These are phyloP conservation scores for Yamadazyma dendronema DNA, from an alignment of 1,139 yeast genomes.

Conservation along the genomic window DNA sequence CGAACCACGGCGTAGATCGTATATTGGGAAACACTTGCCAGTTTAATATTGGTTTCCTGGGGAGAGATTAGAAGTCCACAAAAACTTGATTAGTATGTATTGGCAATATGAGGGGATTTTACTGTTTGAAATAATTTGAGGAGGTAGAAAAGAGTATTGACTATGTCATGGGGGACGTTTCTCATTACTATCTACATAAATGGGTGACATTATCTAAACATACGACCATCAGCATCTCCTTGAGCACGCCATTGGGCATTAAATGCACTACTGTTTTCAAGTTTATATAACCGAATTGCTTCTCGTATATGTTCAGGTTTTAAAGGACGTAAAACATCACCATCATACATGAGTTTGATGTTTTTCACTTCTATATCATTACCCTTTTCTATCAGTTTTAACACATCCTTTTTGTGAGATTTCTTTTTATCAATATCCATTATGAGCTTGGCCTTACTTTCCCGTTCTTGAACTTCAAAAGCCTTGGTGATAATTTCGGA, in stretches of 20 bases:
- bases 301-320: conserved; percentile 84
- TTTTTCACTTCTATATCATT: conserved; percentile 29
- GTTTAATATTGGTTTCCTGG: too few species aligned
- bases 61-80: too few species aligned
- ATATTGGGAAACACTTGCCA: too few species aligned
- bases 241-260: conserved; percentile 67
- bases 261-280: conserved; percentile 66
- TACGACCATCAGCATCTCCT: conserved; percentile 68
- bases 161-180: too few species aligned
- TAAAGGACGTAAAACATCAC: conserved; percentile 58
- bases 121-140: too few species aligned
- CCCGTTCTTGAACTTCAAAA: conserved; percentile 59
- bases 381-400: conserved; percentile 29
- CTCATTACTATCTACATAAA: not conserved
- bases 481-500: conserved; percentile 89
- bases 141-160: too few species aligned
- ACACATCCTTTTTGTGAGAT: conserved; percentile 26
- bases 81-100: too few species aligned
- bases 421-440: conserved; percentile 39
- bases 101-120: too few species aligned
- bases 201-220: conserved; percentile 36
- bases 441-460: conserved; percentile 44
- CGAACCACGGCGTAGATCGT: too few species aligned
- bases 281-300: conserved; percentile 76
- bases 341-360: conserved; percentile 30